phyloP scores from a whole-genome alignment of 2,329 filamentous ascomycete species.

The Trichophyton verrucosum region DNA sequence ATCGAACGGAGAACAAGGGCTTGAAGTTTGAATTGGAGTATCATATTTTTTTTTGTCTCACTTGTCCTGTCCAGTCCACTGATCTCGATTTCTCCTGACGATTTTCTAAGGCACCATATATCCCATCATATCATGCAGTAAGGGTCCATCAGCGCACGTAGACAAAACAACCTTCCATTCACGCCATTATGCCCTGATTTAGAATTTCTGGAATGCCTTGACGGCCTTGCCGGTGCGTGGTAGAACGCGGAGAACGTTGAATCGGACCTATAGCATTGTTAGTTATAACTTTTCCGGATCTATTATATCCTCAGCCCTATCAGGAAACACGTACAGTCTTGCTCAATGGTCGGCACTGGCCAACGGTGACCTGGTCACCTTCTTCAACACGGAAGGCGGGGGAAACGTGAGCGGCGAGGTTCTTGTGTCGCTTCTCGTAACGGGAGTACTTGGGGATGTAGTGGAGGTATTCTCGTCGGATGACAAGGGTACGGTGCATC shows the following conservation, averaged over 20 bases:
- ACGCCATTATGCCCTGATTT: constrained; percentile 35
- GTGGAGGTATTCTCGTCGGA: constrained; percentile 99
- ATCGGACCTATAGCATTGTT: constrained; percentile 58
- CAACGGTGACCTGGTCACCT: constrained; percentile 97
- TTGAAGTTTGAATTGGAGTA: constrained; percentile 1
- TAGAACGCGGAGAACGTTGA: constrained; percentile 98
- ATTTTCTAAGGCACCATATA: constrained; percentile 4
- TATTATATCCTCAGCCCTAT: background rate
- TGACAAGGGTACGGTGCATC: constrained; percentile 99
- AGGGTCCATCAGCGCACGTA: constrained; percentile 1
- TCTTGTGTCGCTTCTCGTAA: constrained; percentile 99
- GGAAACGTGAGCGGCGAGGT: constrained; percentile 96
- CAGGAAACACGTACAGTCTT: constrained; percentile 81
- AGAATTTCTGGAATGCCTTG: constrained; percentile 99
- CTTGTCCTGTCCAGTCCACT: constrained; percentile 1
- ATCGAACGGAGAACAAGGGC: background rate
- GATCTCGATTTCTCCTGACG: constrained; percentile 6
- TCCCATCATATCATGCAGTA: constrained; percentile 5
- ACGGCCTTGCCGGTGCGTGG: constrained; percentile 93
- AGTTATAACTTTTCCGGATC: background rate
- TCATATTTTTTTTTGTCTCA: background rate
- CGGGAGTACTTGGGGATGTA: constrained; percentile 99
- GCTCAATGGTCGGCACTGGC: constrained; percentile 97
- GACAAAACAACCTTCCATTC: constrained; percentile 10
- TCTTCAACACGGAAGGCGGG: constrained; percentile 99